Evolutionary conservation across 2,329 filamentous ascomycete species (phyloP).

Genomic region (Nigrograna mackinnonii): DNA sequence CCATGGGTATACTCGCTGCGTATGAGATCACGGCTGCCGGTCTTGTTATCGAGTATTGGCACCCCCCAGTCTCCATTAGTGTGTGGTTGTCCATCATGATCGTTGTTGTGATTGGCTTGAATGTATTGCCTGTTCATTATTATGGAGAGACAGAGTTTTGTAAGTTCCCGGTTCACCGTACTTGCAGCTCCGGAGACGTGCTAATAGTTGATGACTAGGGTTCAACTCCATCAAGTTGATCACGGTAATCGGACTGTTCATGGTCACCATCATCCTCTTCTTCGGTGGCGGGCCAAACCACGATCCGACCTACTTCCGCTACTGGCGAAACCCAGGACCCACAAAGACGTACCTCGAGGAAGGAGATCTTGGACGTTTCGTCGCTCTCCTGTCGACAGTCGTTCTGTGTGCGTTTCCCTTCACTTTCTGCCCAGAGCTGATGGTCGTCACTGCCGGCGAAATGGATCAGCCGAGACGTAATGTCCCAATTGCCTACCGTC

Average conservation of each 20-base stretch:
- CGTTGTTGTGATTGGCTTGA: constrained; percentile 27
- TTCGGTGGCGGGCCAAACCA: constrained; percentile 55
- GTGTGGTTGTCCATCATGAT: constrained; percentile 65
- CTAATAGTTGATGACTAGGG: no score
- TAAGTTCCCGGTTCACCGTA: no score
- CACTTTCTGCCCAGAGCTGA: constrained; percentile 53
- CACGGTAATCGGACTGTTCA: constrained; percentile 32
- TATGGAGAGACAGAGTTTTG: constrained; percentile 50
- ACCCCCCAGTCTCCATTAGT: constrained; percentile 51
- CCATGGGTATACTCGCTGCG: constrained; percentile 61
- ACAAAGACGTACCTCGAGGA: constrained; percentile 66
- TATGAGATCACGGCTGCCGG: constrained; percentile 62
- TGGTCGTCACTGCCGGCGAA: constrained; percentile 66
- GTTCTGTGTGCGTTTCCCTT: constrained; percentile 46
- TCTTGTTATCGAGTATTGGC: constrained; percentile 65
- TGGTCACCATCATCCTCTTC: constrained; percentile 5
- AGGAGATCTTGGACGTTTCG: constrained; percentile 60
- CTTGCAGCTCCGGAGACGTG: no score
- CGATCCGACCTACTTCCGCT: constrained; percentile 61
- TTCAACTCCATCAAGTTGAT: constrained; percentile 44
- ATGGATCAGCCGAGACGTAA: constrained; percentile 66
- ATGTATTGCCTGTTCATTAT: constrained; percentile 14
- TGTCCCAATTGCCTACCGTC: constrained; percentile 60
- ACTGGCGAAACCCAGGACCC: constrained; percentile 67
- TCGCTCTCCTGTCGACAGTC: constrained; percentile 60